Conservation (phyloP, 768 basidiomycete genomes). For the Leccinum subgranulosum region DNA sequence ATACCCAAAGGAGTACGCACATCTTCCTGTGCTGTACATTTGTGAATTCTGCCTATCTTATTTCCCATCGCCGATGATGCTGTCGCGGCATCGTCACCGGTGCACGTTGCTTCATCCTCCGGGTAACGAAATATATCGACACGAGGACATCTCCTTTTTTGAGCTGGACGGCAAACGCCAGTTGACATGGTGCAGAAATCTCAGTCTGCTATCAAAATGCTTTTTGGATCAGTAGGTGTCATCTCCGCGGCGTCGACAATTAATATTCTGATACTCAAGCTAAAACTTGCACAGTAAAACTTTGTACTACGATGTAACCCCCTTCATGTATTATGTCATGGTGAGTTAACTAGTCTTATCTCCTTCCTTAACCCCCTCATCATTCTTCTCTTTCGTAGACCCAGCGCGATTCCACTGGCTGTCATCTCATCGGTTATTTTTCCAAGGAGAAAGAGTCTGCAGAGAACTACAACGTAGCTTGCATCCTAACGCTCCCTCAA, state of each 20-base stretch:
- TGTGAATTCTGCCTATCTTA: conserved; percentile 98
- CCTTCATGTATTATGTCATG: conserved; percentile 99
- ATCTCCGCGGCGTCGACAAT: conserved; percentile 10
- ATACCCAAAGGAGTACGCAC: conserved; percentile 97
- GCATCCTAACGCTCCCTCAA: conserved; percentile 97
- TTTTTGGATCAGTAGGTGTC: conserved; percentile 92
- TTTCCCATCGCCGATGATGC: conserved; percentile 88
- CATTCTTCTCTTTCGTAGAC: conserved; percentile 40
- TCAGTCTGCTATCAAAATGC: conserved; percentile 95
- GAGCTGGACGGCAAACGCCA: conserved; percentile 98
- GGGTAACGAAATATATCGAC: conserved; percentile 98
- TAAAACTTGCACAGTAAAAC: conserved; percentile 69
- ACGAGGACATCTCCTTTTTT: conserved; percentile 96
- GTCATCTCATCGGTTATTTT: conserved; percentile 96
- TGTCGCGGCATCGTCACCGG: conserved; percentile 85
- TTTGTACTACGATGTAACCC: conserved; percentile 98
- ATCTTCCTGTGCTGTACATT: conserved; percentile 91
- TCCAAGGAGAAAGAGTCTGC: conserved; percentile 99
- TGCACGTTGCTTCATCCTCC: conserved; percentile 93
- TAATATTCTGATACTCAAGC: conserved; percentile 9
- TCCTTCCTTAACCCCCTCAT: neutral
- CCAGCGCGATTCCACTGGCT: conserved; percentile 83
- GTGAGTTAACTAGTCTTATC: conserved; percentile 39
- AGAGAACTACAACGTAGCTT: conserved; percentile 98
- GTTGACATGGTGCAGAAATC: conserved; percentile 93